A percentile compares a stretch with the other conserved stretches of the same genome.
phyloP scores from a whole-genome alignment of 169 alveolate species.

The Theileria orientalis region DNA sequence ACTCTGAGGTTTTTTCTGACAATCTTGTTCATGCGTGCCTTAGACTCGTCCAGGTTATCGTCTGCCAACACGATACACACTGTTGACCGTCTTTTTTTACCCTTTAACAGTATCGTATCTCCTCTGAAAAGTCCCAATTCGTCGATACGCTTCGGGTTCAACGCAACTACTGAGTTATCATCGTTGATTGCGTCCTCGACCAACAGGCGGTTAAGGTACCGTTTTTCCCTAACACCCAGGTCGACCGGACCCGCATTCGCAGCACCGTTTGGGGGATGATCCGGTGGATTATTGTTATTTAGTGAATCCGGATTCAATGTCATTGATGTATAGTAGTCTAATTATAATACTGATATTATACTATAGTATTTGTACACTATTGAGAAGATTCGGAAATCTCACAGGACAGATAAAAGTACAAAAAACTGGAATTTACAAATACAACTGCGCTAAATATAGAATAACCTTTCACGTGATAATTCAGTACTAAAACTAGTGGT shows the following conservation, averaged over 20 bases:
- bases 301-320: not conserved
- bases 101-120: conserved; percentile 97
- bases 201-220: conserved; percentile 80
- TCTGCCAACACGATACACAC: conserved; percentile 97
- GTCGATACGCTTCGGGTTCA: conserved; percentile 89
- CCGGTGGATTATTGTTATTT: conserved; percentile 5
- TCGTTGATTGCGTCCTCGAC: conserved; percentile 99
- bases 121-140: conserved; percentile 97
- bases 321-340: not conserved
- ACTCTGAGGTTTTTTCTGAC: conserved; percentile 97
- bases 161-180: conserved; percentile 97
- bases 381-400: too few relatives aligned
- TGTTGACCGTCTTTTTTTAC: conserved; percentile 98
- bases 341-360: too few relatives aligned
- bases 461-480: too few relatives aligned
- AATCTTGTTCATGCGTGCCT: conserved; percentile 95
- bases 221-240: conserved; percentile 15
- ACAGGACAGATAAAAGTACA: too few relatives aligned
- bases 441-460: too few relatives aligned
- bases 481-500: too few relatives aligned
- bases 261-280: not conserved
- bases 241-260: conserved; percentile 32
- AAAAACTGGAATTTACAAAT: too few relatives aligned
- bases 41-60: conserved; percentile 94
- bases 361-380: too few relatives aligned